Percentiles rank a stretch among this genome's conserved stretches.
These are phyloP conservation scores for Rhizoctonia solani DNA, from an alignment of 1,284 basidiomycete species.

Conservation along the genomic window DNA sequence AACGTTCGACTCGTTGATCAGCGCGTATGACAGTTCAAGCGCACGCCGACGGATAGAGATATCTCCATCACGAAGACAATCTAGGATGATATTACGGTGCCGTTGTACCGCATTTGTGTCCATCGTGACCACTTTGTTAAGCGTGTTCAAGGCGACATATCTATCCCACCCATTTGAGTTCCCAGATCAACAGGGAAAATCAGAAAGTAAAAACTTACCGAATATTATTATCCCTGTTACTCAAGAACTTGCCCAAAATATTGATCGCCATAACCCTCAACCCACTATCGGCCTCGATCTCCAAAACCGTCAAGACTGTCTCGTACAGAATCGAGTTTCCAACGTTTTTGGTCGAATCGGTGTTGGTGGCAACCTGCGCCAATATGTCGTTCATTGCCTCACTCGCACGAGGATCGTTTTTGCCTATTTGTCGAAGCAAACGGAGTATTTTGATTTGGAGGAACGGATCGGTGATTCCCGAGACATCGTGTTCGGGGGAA, in stretches of 20 bases:
- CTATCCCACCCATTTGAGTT: constrained; percentile 54
- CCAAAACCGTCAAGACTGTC: constrained; percentile 95
- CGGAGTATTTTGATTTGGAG: constrained; percentile 97
- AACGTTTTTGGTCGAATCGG: constrained; percentile 97
- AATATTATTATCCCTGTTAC: constrained; percentile 99
- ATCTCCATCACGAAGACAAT: constrained; percentile 97
- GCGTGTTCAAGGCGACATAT: constrained; percentile 96
- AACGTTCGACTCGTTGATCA: constrained; percentile 96
- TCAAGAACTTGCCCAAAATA: constrained; percentile 97
- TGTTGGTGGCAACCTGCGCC: constrained; percentile 98
- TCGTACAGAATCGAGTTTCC: constrained; percentile 99
- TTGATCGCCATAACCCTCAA: constrained; percentile 99
- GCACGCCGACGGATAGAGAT: constrained; percentile 98
- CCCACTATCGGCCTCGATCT: constrained; percentile 96
- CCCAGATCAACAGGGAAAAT: constrained; percentile 7
- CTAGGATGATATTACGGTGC: constrained; percentile 96
- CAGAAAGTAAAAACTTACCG: constrained; percentile 57
- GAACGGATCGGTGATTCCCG: constrained; percentile 98
- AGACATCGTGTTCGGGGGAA: constrained; percentile 99
- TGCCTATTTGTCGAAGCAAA: constrained; percentile 87
- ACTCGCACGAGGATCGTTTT: constrained; percentile 82
- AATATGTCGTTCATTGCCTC: constrained; percentile 99
- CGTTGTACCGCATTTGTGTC: constrained; percentile 98
- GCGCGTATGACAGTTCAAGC: constrained; percentile 94
- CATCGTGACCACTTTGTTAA: constrained; percentile 98